Evolutionary conservation across 805 yeast species (phyloP).

Genomic region (Alloascoidea hylecoeti): DNA sequence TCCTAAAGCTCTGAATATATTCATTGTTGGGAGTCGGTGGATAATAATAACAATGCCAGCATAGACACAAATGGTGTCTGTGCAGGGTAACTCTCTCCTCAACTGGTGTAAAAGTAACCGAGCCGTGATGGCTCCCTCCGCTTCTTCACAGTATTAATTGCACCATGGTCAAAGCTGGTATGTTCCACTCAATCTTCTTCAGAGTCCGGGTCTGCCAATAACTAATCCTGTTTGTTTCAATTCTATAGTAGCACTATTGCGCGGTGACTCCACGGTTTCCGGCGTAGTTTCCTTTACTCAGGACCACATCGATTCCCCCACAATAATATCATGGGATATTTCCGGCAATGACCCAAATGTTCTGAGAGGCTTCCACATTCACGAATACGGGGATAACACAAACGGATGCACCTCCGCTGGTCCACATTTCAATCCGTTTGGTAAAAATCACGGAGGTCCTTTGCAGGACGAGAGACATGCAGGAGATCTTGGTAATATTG

Average conservation of each 20-base stretch:
- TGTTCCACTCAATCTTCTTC: too few species aligned
- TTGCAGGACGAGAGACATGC: constrained; percentile 61
- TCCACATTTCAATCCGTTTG: constrained; percentile 79
- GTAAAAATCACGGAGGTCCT: constrained; percentile 87
- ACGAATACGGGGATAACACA: constrained; percentile 97
- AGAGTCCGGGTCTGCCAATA: too few species aligned
- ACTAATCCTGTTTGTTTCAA: too few species aligned
- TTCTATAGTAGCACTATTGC: constrained; percentile 79
- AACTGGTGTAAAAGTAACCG: too few species aligned
- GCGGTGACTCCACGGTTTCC: constrained; percentile 85
- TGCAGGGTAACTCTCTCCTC: too few species aligned
- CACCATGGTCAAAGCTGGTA: too few species aligned
- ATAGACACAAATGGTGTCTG: too few species aligned
- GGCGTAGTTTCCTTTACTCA: constrained; percentile 89
- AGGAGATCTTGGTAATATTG: constrained; percentile 78
- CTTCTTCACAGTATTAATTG: too few species aligned
- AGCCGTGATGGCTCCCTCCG: too few species aligned
- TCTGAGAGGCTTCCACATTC: constrained; percentile 94
- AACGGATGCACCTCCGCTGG: constrained; percentile 97
- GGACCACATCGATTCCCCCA: constrained; percentile 62
- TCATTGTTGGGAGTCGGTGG: neutral
- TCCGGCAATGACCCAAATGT: constrained; percentile 83
- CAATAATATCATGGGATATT: constrained; percentile 80
- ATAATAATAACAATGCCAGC: too few species aligned
- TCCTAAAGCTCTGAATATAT: constrained; percentile 35